Evolutionary conservation across 495 filamentous ascomycete genomes (phyloP).

Genomic region (Penicillium riverlandense): DNA sequence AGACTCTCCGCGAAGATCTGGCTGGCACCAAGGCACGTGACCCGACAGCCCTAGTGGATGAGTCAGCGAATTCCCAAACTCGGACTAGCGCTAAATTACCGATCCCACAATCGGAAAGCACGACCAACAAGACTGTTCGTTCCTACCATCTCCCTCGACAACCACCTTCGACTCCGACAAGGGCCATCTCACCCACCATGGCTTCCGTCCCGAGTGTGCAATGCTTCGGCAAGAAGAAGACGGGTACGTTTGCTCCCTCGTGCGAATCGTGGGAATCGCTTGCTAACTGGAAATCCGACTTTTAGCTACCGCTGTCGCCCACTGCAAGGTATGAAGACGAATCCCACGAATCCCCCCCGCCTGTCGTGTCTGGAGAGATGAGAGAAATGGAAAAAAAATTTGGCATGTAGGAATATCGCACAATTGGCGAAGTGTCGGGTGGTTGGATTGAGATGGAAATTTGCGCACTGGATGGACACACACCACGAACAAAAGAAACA

Average conservation of each 20-base stretch:
- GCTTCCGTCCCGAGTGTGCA: constrained; percentile 77
- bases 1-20: too few relatives aligned
- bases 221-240: constrained; percentile 95
- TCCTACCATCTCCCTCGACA: constrained; percentile 31
- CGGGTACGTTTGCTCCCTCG: constrained; percentile 41
- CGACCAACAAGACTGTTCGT: background rate
- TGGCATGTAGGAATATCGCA: background rate
- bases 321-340: constrained; percentile 74
- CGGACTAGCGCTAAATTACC: constrained; percentile 34
- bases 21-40: too few relatives aligned
- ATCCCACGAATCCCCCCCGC: constrained; percentile 6
- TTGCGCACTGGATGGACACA: background rate
- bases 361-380: constrained; percentile 9
- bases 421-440: too few relatives aligned
- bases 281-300: constrained; percentile 29
- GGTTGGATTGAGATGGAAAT: too few relatives aligned
- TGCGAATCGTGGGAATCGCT: constrained; percentile 2
- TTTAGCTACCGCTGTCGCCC: constrained; percentile 76
- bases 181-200: constrained; percentile 54
- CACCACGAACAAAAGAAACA: constrained; percentile 9
- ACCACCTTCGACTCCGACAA: constrained; percentile 41
- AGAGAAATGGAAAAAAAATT: constrained; percentile 2
- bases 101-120: constrained; percentile 7
- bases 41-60: constrained; percentile 18
- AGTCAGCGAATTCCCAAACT: constrained; percentile 2